A percentile compares a stretch with the other conserved stretches of the same genome.
Evolutionary conservation across 176 grass and related monocot species (phyloP).

Genomic region (Lolium perenne): DNA sequence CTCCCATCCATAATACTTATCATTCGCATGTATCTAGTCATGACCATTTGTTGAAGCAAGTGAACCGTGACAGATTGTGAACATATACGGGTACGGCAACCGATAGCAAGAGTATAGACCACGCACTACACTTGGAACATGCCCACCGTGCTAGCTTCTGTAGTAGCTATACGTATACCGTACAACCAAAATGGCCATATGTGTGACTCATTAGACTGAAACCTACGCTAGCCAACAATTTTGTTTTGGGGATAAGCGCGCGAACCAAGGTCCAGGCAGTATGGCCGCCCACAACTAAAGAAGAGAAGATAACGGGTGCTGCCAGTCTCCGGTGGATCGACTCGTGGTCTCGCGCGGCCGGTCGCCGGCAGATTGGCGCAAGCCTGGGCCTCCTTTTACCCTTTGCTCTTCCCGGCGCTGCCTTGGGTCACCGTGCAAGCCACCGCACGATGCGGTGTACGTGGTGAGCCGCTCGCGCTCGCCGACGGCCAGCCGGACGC

Average conservation of each 20-base stretch:
- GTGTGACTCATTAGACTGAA: too few relatives aligned
- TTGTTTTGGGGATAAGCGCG: neutral
- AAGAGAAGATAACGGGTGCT: conserved; percentile 20
- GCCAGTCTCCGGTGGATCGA: neutral
- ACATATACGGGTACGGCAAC: neutral
- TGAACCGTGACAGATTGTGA: neutral
- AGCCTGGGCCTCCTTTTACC: too few relatives aligned
- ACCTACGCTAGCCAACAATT: too few relatives aligned
- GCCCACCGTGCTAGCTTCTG: too few relatives aligned
- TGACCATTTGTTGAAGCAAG: neutral
- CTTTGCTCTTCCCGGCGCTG: too few relatives aligned
- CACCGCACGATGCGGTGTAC: neutral
- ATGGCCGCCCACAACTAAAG: neutral
- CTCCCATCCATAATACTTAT: too few relatives aligned
- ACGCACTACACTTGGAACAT: neutral
- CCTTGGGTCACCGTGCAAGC: neutral
- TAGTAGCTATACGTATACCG: neutral
- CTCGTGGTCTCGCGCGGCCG: neutral
- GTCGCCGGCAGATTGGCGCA: too few relatives aligned
- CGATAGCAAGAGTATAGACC: neutral
- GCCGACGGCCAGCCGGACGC: neutral
- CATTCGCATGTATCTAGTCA: too few relatives aligned
- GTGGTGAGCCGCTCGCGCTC: neutral
- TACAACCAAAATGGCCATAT: neutral
- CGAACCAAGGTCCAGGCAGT: neutral